Percentiles rank a stretch among this genome's conserved stretches.
Conservation (phyloP, 1,284 basidiomycete species). For the Rhodotorula sp. region DNA sequence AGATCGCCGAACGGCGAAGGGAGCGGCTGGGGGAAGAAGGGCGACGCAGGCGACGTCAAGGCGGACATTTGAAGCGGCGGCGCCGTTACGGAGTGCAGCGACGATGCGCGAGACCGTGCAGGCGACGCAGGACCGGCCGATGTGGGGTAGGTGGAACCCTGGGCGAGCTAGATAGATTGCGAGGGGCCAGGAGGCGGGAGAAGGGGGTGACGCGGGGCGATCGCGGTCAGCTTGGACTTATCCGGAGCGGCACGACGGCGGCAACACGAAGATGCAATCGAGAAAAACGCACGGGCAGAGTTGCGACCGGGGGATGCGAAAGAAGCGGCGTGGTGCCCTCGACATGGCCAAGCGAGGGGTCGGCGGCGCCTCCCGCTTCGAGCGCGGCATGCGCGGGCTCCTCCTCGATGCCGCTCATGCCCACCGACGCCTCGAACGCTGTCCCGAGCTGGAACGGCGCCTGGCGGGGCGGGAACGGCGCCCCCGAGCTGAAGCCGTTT, state of each 20-base stretch:
- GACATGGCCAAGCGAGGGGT: neutral
- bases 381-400: neutral
- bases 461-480: neutral
- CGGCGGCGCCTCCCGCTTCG: neutral
- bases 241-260: no score
- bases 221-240: no score
- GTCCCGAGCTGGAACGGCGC: neutral
- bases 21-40: slow-evolving; percentile 27
- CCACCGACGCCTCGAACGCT: slow-evolving; percentile 20
- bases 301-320: no score
- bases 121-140: slow-evolving; percentile 17
- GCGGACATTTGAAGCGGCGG: slow-evolving; percentile 18
- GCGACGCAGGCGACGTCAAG: slow-evolving; percentile 18
- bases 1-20: slow-evolving; percentile 36
- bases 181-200: no score
- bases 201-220: no score
- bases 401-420: slow-evolving; percentile 12
- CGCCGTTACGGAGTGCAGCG: slow-evolving; percentile 12
- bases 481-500: neutral
- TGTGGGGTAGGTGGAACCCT: slow-evolving; percentile 7
- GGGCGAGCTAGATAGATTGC: no score
- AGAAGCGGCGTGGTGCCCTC: no score
- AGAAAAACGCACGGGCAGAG: no score
- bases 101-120: slow-evolving; percentile 24
- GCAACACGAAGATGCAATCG: no score